Evolutionary conservation across 768 basidiomycete genomes (phyloP), one percentile per base, ranked within the genome.

Genomic region (Goffeauzyma gilvescens): DNA sequence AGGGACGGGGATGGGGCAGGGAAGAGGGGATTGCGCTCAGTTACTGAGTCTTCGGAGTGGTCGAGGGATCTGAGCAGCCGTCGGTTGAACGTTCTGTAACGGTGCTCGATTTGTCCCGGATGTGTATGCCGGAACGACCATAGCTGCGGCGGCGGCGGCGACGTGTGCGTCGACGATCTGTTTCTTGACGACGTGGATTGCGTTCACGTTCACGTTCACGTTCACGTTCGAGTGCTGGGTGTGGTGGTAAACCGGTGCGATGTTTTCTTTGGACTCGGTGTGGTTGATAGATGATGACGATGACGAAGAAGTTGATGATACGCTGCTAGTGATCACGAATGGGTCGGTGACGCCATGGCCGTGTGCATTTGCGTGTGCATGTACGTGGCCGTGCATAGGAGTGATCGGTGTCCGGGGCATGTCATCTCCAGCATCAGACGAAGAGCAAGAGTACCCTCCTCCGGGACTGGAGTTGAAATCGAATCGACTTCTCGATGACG

Each of bases 401-500:
- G 60, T 62, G 50, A 60, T 56, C 14, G 61, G 61, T 13, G 61
- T 63, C 12, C 58, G 45, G 21, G 61, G 61, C 13, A 46, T 43
- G 6, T 48, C 43, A 34, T 60, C 59, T 21, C 58, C 55, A 6
- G 55, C 55, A 32, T 60, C 59, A 18, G 55, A 57, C 1, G 60
- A 62, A 3, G 55, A 48, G 38, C 57, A 60, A 7, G 55, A 59
- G 20, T 52, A 52, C 39, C 41, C 46, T 13, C 50, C 48, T 18
- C 54, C 53, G n/a, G 59, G 57, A 13, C 54, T 50, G 14, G 53
- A 50, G 12, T 51, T 49, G 55, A 55, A 59, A 23, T 57, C 55
- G 25, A 41, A 50, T 14, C 57, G 55, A 38, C 58, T n/a, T n/a
- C n/a, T n/a, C n/a, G n/a, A 52, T 26, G 50, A 47, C 10, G 58